These are phyloP conservation scores for Termitomyces sp. DNA, from an alignment of 768 basidiomycete species.

Conservation along the genomic window DNA sequence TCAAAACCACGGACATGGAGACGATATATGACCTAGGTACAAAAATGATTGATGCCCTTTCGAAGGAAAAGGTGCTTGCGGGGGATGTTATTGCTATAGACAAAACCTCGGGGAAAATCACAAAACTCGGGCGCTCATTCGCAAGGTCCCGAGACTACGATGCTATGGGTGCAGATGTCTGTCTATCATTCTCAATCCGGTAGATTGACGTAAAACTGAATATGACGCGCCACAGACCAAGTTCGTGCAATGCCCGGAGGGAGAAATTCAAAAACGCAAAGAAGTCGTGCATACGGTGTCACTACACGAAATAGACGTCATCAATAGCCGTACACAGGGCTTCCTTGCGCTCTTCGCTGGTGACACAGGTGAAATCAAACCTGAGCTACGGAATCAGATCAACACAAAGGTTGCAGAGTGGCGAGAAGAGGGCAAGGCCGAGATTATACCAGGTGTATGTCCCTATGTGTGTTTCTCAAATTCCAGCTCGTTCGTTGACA, in stretches of 20 bases:
- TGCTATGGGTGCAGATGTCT: slow-evolving; percentile 97
- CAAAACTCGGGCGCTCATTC: slow-evolving; percentile 94
- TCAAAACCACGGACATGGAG: slow-evolving; percentile 99
- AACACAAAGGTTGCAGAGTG: slow-evolving; percentile 96
- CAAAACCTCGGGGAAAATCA: slow-evolving; percentile 94
- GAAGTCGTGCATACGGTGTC: slow-evolving; percentile 98
- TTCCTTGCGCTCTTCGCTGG: slow-evolving; percentile 94
- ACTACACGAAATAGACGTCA: slow-evolving; percentile 98
- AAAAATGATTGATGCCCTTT: slow-evolving; percentile 98
- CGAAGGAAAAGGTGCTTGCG: slow-evolving; percentile 93
- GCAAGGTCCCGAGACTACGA: slow-evolving; percentile 98
- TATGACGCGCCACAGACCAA: slow-evolving; percentile 61
- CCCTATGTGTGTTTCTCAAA: neutral
- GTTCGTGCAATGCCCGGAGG: slow-evolving; percentile 97
- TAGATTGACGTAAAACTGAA: neutral
- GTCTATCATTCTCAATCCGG: slow-evolving; percentile 24
- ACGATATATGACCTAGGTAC: slow-evolving; percentile 97
- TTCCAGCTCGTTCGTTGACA: neutral
- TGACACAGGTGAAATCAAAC: slow-evolving; percentile 98
- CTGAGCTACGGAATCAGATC: slow-evolving; percentile 93
- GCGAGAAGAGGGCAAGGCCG: slow-evolving; percentile 98
- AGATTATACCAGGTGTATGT: slow-evolving; percentile 91
- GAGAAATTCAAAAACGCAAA: slow-evolving; percentile 96
- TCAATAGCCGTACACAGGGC: slow-evolving; percentile 97
- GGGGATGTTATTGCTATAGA: slow-evolving; percentile 97